Evolutionary conservation across 768 basidiomycete species (phyloP).

Genomic region (Leccinum fibrillosum): DNA sequence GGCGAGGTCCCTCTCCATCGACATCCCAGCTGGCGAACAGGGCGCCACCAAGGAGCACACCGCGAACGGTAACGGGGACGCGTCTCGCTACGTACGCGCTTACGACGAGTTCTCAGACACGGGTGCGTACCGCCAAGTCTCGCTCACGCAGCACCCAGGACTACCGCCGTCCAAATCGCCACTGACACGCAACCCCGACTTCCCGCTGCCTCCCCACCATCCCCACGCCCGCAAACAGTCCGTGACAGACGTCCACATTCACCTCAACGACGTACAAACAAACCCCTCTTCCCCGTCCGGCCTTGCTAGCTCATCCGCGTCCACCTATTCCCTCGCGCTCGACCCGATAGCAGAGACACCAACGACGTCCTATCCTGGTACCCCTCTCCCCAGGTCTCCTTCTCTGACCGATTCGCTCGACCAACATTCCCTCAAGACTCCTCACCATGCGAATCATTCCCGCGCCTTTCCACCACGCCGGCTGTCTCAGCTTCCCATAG

Average conservation of each 20-base stretch:
- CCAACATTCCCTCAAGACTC: conserved; percentile 20
- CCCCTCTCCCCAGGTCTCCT: conserved; percentile 31
- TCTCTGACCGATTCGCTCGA: conserved; percentile 28
- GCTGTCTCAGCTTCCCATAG: conserved; percentile 44
- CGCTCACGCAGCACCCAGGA: conserved; percentile 10
- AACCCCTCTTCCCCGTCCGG: conserved; percentile 18
- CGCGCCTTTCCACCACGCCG: conserved; percentile 24
- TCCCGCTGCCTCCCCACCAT: conserved; percentile 57
- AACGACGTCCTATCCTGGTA: conserved; percentile 35
- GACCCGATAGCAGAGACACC: conserved; percentile 48
- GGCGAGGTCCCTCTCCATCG: conserved; percentile 58
- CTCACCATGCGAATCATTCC: conserved; percentile 37
- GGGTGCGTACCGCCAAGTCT: conserved; percentile 9
- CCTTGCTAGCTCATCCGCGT: conserved; percentile 38
- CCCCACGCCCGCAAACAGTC: conserved; percentile 80
- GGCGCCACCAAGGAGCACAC: conserved; percentile 14
- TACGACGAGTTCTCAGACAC: conserved; percentile 28
- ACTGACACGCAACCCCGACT: conserved; percentile 48
- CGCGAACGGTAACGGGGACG: conserved; percentile 6
- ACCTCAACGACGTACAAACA: conserved; percentile 29
- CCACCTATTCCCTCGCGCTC: conserved; percentile 46
- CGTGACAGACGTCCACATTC: conserved; percentile 49
- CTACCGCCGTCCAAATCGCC: conserved; percentile 10
- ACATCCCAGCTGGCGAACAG: conserved; percentile 49
- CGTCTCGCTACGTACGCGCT: conserved; percentile 29